These are phyloP conservation scores for Phytophthora boehmeriae DNA, from an alignment of 352 stramenopile species.

Conservation along the genomic window DNA sequence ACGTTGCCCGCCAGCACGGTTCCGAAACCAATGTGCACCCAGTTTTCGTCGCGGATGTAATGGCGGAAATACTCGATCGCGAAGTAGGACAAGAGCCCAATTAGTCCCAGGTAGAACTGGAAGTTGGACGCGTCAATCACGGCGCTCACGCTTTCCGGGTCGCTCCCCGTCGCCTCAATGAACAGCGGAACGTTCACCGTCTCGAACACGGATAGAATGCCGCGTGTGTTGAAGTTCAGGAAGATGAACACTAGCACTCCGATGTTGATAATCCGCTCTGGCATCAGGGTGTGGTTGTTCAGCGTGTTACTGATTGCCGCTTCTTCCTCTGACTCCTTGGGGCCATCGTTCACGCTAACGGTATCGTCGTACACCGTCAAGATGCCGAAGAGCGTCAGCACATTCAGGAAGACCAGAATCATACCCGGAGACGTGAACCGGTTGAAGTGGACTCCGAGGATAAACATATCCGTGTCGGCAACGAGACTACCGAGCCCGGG, in stretches of 20 bases:
- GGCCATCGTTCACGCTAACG: slow-evolving; percentile 58
- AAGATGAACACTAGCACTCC: slow-evolving; percentile 72
- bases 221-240: slow-evolving; percentile 74
- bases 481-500: slow-evolving; percentile 65
- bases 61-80: slow-evolving; percentile 77
- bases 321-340: slow-evolving; percentile 42
- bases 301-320: slow-evolving; percentile 44
- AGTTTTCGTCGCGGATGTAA: slow-evolving; percentile 61
- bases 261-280: slow-evolving; percentile 65
- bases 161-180: slow-evolving; percentile 60
- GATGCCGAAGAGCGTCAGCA: slow-evolving; percentile 65
- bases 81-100: slow-evolving; percentile 72
- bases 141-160: slow-evolving; percentile 47
- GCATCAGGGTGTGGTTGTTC: slow-evolving; percentile 51
- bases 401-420: slow-evolving; percentile 61
- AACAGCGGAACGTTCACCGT: slow-evolving; percentile 81
- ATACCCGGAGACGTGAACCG: slow-evolving; percentile 69
- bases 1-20: slow-evolving; percentile 64
- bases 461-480: slow-evolving; percentile 48
- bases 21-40: slow-evolving; percentile 65
- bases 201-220: slow-evolving; percentile 79
- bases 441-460: slow-evolving; percentile 73
- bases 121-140: slow-evolving; percentile 73
- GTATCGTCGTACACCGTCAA: slow-evolving; percentile 61
- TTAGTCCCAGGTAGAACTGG: slow-evolving; percentile 73